Conservation (phyloP, 345 rosid species). For the rapeseed (Brassica napus) region DNA sequence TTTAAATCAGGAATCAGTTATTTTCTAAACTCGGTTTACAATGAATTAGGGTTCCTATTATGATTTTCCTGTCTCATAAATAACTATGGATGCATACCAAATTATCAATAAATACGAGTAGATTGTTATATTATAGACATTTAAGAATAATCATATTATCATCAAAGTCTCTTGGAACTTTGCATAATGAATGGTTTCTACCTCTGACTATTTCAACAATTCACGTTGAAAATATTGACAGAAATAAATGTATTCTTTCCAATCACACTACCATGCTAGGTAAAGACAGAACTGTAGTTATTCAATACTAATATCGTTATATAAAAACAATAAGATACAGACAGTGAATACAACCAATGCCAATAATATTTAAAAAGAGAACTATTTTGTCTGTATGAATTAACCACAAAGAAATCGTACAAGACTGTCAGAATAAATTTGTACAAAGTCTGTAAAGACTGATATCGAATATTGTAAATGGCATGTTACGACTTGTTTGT, state of each 20-base stretch:
- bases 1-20: not conserved
- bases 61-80: not conserved
- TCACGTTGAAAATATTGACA: constrained; percentile 21
- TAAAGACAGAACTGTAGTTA: constrained; percentile 4
- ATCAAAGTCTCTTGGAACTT: not conserved
- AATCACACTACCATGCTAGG: constrained; percentile 21
- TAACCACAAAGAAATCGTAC: constrained; percentile 35
- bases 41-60: not conserved
- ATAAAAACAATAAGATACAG: not conserved
- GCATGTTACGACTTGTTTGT: constrained; percentile 27
- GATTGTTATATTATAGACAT: not conserved
- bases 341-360: constrained; percentile 5
- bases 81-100: not conserved
- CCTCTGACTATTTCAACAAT: constrained; percentile 24
- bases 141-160: constrained; percentile 19
- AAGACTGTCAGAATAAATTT: constrained; percentile 23
- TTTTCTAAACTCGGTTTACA: not conserved
- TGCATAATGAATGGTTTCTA: not conserved
- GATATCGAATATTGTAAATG: constrained; percentile 27
- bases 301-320: not conserved
- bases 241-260: constrained; percentile 8
- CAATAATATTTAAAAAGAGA: constrained; percentile 9
- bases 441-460: constrained; percentile 29
- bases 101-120: not conserved
- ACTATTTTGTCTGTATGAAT: constrained; percentile 26